Base-by-base conservation (phyloP, 352 stramenopile genomes). In the Thalassiosira mediterranea region DNA sequence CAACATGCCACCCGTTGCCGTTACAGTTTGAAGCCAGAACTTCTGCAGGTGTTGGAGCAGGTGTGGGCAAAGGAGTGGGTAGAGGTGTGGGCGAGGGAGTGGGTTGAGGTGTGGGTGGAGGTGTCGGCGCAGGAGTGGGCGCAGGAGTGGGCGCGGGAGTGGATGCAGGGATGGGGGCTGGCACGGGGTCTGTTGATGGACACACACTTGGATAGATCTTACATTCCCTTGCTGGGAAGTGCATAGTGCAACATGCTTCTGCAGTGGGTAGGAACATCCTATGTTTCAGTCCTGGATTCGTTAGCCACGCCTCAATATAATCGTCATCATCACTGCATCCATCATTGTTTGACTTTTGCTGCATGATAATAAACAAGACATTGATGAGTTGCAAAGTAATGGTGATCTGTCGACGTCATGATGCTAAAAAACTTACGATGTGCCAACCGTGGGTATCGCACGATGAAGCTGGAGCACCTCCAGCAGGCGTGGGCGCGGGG, bases 281-380 rank as follows among this genome's bases (percentile, higher is more conserved):
- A 1, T 34, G 4, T 7, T 47, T 52, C 4, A 52, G 4, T 3
- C 21, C 21, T n/a, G n/a, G n/a, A 2, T 51, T 3, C 11, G 11
- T 8, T 5, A 61, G 21, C 52, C 52, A 61, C 2, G 4, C n/a
- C 40, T 49, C 26, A 4, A 10, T 3, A n/a, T 17, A 26, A n/a
- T 61, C 19, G 19, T 52, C 23, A 21, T 52, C 34, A 17, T 65
- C 28, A 19, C 32, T 65, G 56, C 56, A 65, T 3, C 56, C 56
- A 19, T 65, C 38, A 17, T 65, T 52, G 11, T 11, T 52, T 21
- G 15, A 19, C n/a, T 25, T 42, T 13, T 65, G 8, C 56, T 65
- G 26, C 8, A n/a, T n/a, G n/a, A n/a, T n/a, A n/a, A n/a, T n/a
- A n/a, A n/a, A n/a, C n/a, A n/a, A n/a, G n/a, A n/a, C n/a, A n/a